Evolutionary conservation across 1,284 basidiomycete species (phyloP), one percentile per base, ranked within the genome.

Genomic region (Malassezia equina): DNA sequence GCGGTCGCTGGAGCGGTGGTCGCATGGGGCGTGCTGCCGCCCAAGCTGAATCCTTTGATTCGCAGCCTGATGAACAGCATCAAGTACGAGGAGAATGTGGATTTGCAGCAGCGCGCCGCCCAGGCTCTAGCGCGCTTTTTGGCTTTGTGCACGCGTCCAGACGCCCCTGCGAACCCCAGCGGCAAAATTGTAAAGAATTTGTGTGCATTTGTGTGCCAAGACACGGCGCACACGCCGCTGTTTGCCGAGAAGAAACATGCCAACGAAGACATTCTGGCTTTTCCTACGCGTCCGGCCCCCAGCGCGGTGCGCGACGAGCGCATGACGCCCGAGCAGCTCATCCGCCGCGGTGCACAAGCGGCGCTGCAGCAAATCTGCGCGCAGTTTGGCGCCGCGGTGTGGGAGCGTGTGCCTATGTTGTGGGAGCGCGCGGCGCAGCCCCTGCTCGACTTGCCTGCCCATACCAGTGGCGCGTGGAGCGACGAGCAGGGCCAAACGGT

Each of bases 121-220:
- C 79, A 80, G 0, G 84, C 90, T 0, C 85, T 98, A 7, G 88
- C 90, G 11, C 81, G 83, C 4, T 88, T 99, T 75, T 82, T 98
- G 58, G 83, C 85, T 45, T 87, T 88, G 69, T 95, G 90, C 75
- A 81, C 55, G 17, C 55, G 83, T 3, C 84, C 78, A 76, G 83
- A 67, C 76, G 84, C 66, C 65, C 61, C 61, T 42, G 69, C 77
- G 51, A 80, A 81, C 55, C 81, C 81, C 78, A 65, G 86, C 81
- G 88, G 91, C 68, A 99, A 99, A 79, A 90, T 99, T 52, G 83
- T 98, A 66, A 90, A 90, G 78, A 99, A 99, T 72, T 81, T 98
- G 4, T 93, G 90, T 77, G 91, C 90, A 0, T 98, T 98, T 77
- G 79, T 98, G 5, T 98, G 93, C 75, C 71, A 74, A 52, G 94